phyloP scores from a whole-genome alignment of 495 filamentous ascomycete species.

The Lasiosphaeria hispida region DNA sequence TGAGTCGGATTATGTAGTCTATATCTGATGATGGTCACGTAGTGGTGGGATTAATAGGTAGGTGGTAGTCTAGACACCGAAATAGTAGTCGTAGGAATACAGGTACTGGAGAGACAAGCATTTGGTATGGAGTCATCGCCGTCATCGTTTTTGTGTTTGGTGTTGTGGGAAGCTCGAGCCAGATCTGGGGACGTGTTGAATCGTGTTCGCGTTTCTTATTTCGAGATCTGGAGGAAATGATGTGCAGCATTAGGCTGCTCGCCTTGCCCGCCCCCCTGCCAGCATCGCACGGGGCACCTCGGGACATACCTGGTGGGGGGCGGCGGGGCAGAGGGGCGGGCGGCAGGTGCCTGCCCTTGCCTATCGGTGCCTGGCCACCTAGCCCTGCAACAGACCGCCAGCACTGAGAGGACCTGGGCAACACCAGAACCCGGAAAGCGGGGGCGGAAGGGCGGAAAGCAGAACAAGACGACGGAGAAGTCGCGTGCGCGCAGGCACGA shows the following conservation, averaged over 20 bases:
- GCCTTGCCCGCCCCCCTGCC: too few relatives aligned
- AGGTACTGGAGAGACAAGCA: background rate
- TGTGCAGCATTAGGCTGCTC: background rate
- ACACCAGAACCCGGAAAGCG: background rate
- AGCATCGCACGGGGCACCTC: too few relatives aligned
- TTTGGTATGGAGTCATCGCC: too few relatives aligned
- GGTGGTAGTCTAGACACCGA: too few relatives aligned
- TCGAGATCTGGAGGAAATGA: background rate
- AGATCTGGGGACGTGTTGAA: background rate
- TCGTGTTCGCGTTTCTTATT: background rate
- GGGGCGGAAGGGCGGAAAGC: background rate
- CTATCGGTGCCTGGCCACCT: background rate
- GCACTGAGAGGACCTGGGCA: background rate
- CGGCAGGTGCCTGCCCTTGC: background rate
- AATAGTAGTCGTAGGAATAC: too few relatives aligned
- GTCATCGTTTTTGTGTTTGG: too few relatives aligned
- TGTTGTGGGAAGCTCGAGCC: background rate
- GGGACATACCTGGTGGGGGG: too few relatives aligned
- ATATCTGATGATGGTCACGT: slow-evolving; percentile 15
- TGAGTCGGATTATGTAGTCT: slow-evolving; percentile 27
- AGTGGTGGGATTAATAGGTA: too few relatives aligned
- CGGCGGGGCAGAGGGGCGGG: too few relatives aligned
- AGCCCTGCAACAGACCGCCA: background rate
- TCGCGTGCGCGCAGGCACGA: background rate
- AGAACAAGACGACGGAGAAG: too few relatives aligned